These are phyloP conservation scores for Ogataea trehalophila DNA, from an alignment of 805 yeast genomes.

Conservation along the genomic window DNA sequence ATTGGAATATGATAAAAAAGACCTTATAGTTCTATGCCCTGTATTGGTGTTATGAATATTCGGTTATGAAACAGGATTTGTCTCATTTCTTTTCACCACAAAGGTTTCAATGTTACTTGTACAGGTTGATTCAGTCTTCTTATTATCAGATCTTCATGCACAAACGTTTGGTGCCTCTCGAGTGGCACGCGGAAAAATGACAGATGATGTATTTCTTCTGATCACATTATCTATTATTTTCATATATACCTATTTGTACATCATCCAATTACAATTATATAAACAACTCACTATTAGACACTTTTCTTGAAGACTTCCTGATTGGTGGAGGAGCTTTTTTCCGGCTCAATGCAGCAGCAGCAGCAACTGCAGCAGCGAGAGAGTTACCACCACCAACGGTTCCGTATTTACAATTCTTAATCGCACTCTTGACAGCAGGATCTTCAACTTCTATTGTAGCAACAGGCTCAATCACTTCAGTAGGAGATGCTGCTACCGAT, in stretches of 20 bases:
- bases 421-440: too few relatives aligned
- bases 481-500: neutral
- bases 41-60: too few relatives aligned
- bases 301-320: conserved; percentile 24
- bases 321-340: conserved; percentile 27
- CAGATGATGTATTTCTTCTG: too few relatives aligned
- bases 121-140: too few relatives aligned
- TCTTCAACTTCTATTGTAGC: neutral
- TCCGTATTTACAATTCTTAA: neutral
- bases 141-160: too few relatives aligned
- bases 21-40: too few relatives aligned
- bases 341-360: neutral
- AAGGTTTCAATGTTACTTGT: too few relatives aligned
- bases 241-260: neutral
- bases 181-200: too few relatives aligned
- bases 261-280: conserved; percentile 7
- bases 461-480: neutral
- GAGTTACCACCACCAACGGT: neutral
- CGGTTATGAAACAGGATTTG: too few relatives aligned
- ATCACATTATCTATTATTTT: neutral
- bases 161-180: too few relatives aligned
- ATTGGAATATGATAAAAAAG: too few relatives aligned
- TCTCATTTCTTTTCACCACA: too few relatives aligned
- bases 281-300: conserved; percentile 24
- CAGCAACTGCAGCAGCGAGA: neutral